Base-by-base conservation (phyloP, 495 filamentous ascomycete genomes). In the Penicillium paradoxum region DNA sequence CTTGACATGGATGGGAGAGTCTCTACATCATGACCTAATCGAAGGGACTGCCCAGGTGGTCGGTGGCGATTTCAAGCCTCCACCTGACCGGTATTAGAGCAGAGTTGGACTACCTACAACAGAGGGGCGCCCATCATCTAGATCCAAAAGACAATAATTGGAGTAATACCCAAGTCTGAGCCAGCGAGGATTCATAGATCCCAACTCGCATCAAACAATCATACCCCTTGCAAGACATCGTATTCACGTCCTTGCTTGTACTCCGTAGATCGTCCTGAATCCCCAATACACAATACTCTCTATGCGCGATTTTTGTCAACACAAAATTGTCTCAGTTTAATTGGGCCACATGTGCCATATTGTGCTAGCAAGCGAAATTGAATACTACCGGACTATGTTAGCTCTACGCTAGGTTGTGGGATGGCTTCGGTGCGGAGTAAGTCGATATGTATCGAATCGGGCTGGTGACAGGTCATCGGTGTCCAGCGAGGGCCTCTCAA, bases 261-360 rank as follows among this genome's bases (percentile, higher is more conserved):
- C n/a, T n/a, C n/a, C n/a, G n/a, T 27, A 27, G 15, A 21, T 33
- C 4, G 33, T 25, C 22, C 14, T 22, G n/a, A 34, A 47, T 33
- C 18, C 6, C 30, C 32, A 37, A 37, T 25, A 48, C 45, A 18
- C 38, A n/a, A 30, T 39, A 13, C 34, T 39, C 27, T 39, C 24
- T 51, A 48, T 53, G 59, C 44, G 50, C 38, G 49, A 44, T 55
- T 55, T 48, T 47, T 46, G 15, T 15, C 21, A 44, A 55, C 34
- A 11, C 18, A 22, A 47, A 21, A 45, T 57, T n/a, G 54, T 57
- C 51, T 51, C 50, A 49, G 14, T 37, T 29, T 53, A 22, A 40
- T 41, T 32, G 17, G 48, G 44, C 17, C 33, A 36, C 27, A 53
- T 52, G 42, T 55, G 51, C 45, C 43, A 19, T 49, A 39, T 27